Evolutionary conservation across 2,329 filamentous ascomycete species (phyloP), one percentile per base, ranked within the genome.

Genomic region (Ophiostoma sp.): DNA sequence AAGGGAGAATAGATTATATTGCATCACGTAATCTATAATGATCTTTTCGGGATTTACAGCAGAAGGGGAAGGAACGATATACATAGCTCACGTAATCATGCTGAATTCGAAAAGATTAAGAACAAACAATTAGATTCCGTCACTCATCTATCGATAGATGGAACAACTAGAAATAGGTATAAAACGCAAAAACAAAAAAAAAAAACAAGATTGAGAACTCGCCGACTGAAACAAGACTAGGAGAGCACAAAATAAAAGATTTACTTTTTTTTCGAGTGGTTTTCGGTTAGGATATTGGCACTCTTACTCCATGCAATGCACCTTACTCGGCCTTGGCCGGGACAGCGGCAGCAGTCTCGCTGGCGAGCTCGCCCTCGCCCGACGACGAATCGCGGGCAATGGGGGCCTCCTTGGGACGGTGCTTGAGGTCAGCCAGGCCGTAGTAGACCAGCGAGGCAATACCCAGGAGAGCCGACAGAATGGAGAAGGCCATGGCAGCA

Each of bases 401-500:
- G 3, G 54, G 17, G 0, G 20, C 65, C n/a, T 44, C 39, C 68
- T 52, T 60, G 52, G 71, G 68, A 3, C 65, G 69, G 71, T 73
- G 70, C 73, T 73, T 72, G 44, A 75, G 68, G 60, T 75, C 74
- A 10, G 78, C 81, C 71, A 86, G 77, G 1, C 88, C 89, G 78
- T 91, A 94, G 83, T 89, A 89, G 1, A 83, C 84, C 70, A 95
- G 87, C 15, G 87, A 85, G 0, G 79, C 83, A 74, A 93, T 83
- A 10, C 92, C 92, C 7, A 92, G 74, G 67, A 93, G 81, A 2
- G 90, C 92, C 20, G 85, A 84, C 3, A 93, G 73, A 73, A 85
- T 86, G 76, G 89, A 92, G 76, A 94, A 92, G 1, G 89, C 88
- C 74, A 95, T 79, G 13, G 92, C 92, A 1, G 93, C 85, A 62